Base-by-base conservation (phyloP, 441 rosid species). In the Hura crepitans region DNA sequence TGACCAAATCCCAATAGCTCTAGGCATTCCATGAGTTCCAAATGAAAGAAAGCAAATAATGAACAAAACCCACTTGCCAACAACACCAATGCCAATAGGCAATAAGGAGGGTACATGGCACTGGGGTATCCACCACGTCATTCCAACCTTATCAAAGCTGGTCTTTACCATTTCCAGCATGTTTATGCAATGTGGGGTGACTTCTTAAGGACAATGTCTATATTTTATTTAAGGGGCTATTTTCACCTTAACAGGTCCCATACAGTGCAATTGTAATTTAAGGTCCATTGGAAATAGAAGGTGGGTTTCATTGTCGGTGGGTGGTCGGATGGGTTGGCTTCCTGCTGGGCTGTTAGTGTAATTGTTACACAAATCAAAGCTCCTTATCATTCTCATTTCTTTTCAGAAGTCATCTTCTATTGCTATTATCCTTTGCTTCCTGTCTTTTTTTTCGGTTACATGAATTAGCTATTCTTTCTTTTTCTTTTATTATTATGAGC, bases 161-260 rank as follows among this genome's bases (percentile, higher is more conserved):
- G 88, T 84, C 81, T 70, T 65, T 46, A 5, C 77, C 57, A 54
- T 78, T 75, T 76, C 86, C 81, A 75, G 81, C 84, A 85, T 78
- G 83, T 77, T 72, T 59, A 60, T 67, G 51, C 72, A 76, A 31
- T 76, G 87, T 83, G 84, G 88, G 84, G 82, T 74, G 77, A 31
- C 53, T 68, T 73, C 69, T 25, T 62, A 59, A 73, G 72, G 83
- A 81, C 87, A 79, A 8, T 35, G 39, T 35, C 3, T 77, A 84
- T 75, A 89, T 85, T 68, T 49, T 46, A 71, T 80, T 81, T 75
- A 72, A 71, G 87, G 85, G 82, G 83, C 79, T 84, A 62, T 43
- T 77, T 69, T 35, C 7, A 37, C 81, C 80, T 61, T 56, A 51
- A 33, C 27, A 64, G 76, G 72, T 43, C 78, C 76, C 76, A 75